Evolutionary conservation across 2,329 filamentous ascomycete species (phyloP).

Genomic region (Botrytis sinoallii): DNA sequence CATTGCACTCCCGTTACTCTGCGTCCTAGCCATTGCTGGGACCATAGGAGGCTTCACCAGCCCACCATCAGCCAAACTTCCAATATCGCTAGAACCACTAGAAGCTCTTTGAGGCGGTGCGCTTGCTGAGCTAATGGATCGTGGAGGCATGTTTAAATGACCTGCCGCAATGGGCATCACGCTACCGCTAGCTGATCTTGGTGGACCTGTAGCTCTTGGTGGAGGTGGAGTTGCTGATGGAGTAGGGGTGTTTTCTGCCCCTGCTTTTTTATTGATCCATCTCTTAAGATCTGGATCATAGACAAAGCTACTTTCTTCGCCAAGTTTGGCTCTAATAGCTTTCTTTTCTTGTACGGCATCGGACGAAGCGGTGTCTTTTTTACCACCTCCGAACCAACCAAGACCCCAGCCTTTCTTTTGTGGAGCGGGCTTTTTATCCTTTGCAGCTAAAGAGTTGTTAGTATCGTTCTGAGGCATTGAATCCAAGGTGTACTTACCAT

Average conservation of each 20-base stretch:
- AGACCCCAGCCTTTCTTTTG: slow-evolving; percentile 73
- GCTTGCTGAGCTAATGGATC: slow-evolving; percentile 8
- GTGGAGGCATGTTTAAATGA: slow-evolving; percentile 4
- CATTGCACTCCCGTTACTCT: not conserved
- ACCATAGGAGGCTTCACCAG: slow-evolving; percentile 3
- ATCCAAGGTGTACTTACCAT: slow-evolving; percentile 50
- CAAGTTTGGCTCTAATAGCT: slow-evolving; percentile 88
- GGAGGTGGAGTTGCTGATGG: slow-evolving; percentile 74
- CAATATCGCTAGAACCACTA: not conserved
- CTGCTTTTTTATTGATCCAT: slow-evolving; percentile 94
- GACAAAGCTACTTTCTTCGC: slow-evolving; percentile 87
- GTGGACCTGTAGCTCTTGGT: slow-evolving; percentile 54
- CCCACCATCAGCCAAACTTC: not conserved
- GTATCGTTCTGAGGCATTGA: not conserved
- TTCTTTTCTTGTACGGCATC: slow-evolving; percentile 49
- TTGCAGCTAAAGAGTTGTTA: slow-evolving; percentile 52
- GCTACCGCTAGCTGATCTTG: slow-evolving; percentile 34
- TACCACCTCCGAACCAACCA: slow-evolving; percentile 75
- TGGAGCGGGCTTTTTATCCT: slow-evolving; percentile 48
- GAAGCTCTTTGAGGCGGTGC: slow-evolving; percentile 20
- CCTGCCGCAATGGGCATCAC: slow-evolving; percentile 17
- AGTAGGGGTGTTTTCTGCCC: slow-evolving; percentile 56
- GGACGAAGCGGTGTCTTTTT: slow-evolving; percentile 51
- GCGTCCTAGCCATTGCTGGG: slow-evolving; percentile 1
- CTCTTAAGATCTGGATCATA: slow-evolving; percentile 96